phyloP scores from a whole-genome alignment of 108 stramenopile species.

The Cylindrotheca fusiformis region DNA sequence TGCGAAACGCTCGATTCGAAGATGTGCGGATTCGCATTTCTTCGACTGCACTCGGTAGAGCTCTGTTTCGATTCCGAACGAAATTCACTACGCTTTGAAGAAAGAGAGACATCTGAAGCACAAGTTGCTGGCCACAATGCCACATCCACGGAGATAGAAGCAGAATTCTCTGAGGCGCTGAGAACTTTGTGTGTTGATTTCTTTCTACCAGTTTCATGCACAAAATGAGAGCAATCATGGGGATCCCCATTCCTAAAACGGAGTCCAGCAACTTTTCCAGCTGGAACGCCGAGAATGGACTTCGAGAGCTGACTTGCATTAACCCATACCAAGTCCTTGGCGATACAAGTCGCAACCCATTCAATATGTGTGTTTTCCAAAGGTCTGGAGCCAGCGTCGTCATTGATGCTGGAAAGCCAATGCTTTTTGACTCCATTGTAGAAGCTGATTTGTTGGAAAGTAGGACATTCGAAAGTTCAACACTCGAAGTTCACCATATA shows the following conservation, averaged over 20 bases:
- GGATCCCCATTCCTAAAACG: background rate
- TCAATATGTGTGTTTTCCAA: background rate
- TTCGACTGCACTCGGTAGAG: constrained; percentile 8
- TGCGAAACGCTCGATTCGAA: constrained; percentile 18
- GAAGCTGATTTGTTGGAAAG: too few relatives aligned
- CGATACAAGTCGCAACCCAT: constrained; percentile 8
- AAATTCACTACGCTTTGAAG: background rate
- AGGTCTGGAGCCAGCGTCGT: too few relatives aligned
- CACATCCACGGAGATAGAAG: constrained; percentile 15
- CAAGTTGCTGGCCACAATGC: background rate
- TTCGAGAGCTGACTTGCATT: background rate
- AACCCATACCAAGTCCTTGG: constrained; percentile 24
- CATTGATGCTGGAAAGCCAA: too few relatives aligned
- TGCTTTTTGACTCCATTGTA: too few relatives aligned
- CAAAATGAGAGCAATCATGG: background rate
- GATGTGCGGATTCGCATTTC: background rate
- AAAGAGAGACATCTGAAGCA: background rate
- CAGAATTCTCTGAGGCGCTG: background rate
- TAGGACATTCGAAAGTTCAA: too few relatives aligned
- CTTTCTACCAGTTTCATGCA: background rate
- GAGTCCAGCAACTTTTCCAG: background rate
- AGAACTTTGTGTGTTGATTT: background rate
- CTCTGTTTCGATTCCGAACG: background rate
- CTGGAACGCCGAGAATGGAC: constrained; percentile 4
- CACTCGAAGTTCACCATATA: too few relatives aligned